Evolutionary conservation across 495 filamentous ascomycete species (phyloP), one percentile per base, ranked within the genome.

Genomic region (Bacidia rubella): DNA sequence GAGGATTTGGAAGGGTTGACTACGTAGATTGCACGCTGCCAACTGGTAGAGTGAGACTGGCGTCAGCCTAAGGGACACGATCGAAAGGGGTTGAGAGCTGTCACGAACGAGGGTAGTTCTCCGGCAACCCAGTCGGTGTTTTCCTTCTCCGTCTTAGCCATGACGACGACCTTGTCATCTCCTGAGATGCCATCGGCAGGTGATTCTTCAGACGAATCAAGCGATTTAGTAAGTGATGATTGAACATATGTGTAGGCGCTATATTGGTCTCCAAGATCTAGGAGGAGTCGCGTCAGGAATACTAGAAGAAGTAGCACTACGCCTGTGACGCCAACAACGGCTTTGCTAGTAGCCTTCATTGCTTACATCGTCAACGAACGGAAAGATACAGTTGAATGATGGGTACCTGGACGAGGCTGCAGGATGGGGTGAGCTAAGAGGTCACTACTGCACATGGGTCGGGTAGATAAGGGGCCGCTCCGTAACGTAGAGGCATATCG

Each of bases 11-110:
- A 51, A 77, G 74, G 61, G 44, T 86, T 77, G 46, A 76, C 78
- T 23, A 72, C 70, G 61, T 86, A 87, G 39, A 83, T 64, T 49
- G 70, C 69, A 29, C 62, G 59, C 39, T 67, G 65, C 70, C 70
- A 74, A 55, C 71, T 74, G 47, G 25, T 21, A n/a, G 23, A 21
- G 12, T 20, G 20, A 2, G 11, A 46, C 11, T n/a, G n/a, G 20
- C 15, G 2, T 1, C 12, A 2, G 43, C 46, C 15, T 27, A 23
- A 26, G 20, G 46, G 21, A 23, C 20, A 1, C 22, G 43, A 17
- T 2, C 2, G 1, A 25, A 20, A 39, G 21, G 35, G 7, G 17
- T 44, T 1, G 10, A 24, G 21, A 45, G 21, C 27, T 27, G n/a
- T 15, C 1, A 65, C 70, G 59, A 53, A 73, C 70, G 70, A 66